Evolutionary conservation across 75 land plant genomes (phyloP).

Genomic region (Pinus taeda): DNA sequence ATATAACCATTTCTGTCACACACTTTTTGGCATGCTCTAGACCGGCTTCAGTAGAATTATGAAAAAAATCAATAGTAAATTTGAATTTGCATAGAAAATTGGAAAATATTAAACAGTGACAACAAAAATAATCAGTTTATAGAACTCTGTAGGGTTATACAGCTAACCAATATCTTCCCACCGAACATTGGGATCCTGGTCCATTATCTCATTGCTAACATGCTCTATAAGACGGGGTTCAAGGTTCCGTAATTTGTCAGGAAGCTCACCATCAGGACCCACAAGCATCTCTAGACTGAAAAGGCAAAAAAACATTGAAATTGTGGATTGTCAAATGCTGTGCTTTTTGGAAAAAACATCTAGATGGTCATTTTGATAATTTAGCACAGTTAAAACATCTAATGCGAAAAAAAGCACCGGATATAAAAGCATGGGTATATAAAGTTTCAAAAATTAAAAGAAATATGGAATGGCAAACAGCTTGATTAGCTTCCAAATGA

Average conservation of each 20-base stretch:
- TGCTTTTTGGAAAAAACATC: not conserved
- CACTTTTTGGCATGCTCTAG: constrained; percentile 99
- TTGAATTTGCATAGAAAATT: not conserved
- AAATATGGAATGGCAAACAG: not conserved
- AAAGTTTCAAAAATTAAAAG: not conserved
- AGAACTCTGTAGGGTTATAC: not conserved
- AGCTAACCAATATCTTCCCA: constrained; percentile 96
- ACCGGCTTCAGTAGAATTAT: constrained; percentile 63
- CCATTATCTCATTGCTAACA: constrained; percentile 99
- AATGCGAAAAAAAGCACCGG: not conserved
- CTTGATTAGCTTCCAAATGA: not conserved
- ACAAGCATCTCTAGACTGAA: constrained; percentile 83
- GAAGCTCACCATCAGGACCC: constrained; percentile 97
- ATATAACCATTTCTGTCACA: constrained; percentile 98
- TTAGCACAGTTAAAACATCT: not conserved
- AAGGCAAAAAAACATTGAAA: not conserved
- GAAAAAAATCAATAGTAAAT: not conserved
- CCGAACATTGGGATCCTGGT: constrained; percentile 93
- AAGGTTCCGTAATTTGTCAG: constrained; percentile 88
- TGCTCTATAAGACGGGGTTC: constrained; percentile 97
- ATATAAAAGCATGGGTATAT: not conserved
- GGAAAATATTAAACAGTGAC: not conserved
- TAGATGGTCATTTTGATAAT: constrained; percentile 1
- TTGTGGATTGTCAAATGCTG: no score
- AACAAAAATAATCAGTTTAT: not conserved